Conservation (phyloP, 2,329 filamentous ascomycete genomes). For the Pyrenophora graminea region DNA sequence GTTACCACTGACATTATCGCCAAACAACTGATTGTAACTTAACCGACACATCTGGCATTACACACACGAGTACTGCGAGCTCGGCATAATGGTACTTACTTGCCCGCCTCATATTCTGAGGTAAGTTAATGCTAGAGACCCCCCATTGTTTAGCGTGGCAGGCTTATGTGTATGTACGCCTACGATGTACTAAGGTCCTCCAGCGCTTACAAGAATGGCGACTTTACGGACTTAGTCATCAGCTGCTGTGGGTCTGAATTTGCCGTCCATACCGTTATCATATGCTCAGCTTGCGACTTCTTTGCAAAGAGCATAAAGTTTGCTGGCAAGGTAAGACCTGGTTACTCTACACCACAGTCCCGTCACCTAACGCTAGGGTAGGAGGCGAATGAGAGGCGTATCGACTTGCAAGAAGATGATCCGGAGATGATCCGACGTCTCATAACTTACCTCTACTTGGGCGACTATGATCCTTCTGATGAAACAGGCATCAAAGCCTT, state of each 20-base stretch:
- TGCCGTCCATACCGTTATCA: constrained; percentile 20
- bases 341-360: not conserved
- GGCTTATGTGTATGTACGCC: too few relatives aligned
- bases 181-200: not conserved
- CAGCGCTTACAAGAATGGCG: constrained; percentile 16
- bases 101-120: not conserved
- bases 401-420: constrained; percentile 24
- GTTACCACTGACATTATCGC: too few relatives aligned
- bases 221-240: constrained; percentile 25
- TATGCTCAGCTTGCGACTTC: constrained; percentile 20
- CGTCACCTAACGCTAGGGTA: not conserved
- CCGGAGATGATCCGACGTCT: constrained; percentile 26
- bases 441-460: constrained; percentile 24
- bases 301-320: constrained; percentile 20
- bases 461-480: constrained; percentile 24
- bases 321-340: not conserved
- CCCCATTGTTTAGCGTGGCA: not conserved
- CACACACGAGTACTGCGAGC: too few relatives aligned
- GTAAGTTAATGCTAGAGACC: not conserved
- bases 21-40: not conserved
- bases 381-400: constrained; percentile 15
- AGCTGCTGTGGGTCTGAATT: constrained; percentile 20
- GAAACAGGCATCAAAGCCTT: not conserved
- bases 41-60: not conserved
- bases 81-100: not conserved